These are phyloP conservation scores for Pochonia chlamydosporia DNA, from an alignment of 2,329 filamentous ascomycete species.

Conservation along the genomic window DNA sequence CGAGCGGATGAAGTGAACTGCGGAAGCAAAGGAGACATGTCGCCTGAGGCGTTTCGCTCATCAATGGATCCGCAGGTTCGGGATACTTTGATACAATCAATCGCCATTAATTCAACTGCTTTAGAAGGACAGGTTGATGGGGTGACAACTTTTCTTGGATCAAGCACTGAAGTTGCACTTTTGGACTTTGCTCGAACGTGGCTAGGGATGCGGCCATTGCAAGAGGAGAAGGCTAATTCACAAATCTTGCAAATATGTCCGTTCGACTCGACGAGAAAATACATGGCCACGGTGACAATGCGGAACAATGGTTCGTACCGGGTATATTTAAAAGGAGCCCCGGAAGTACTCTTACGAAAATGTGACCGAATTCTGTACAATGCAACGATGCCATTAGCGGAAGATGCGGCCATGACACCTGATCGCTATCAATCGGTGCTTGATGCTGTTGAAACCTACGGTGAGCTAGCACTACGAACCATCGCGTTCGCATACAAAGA, in stretches of 20 bases:
- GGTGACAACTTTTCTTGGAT: conserved; percentile 40
- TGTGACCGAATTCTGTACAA: conserved; percentile 36
- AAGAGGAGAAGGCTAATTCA: conserved; percentile 21
- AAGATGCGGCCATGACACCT: not conserved
- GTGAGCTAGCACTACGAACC: conserved; percentile 61
- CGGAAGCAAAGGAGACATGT: not conserved
- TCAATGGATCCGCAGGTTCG: conserved; percentile 20
- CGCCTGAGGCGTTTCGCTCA: not conserved
- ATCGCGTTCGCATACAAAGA: conserved; percentile 72
- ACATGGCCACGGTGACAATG: conserved; percentile 47
- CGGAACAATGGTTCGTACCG: conserved; percentile 35
- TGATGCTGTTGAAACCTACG: conserved; percentile 51
- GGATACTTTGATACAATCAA: conserved; percentile 32
- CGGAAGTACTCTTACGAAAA: conserved; percentile 43
- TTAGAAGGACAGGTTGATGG: conserved; percentile 42
- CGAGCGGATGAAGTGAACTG: not conserved
- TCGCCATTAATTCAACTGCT: conserved; percentile 50
- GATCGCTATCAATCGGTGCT: not conserved
- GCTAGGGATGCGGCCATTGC: conserved; percentile 39
- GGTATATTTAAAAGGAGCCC: conserved; percentile 50
- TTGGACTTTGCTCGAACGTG: conserved; percentile 41
- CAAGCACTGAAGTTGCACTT: conserved; percentile 49
- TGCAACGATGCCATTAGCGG: conserved; percentile 10
- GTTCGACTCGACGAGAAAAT: conserved; percentile 47
- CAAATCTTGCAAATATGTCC: conserved; percentile 41